phyloP scores from a whole-genome alignment of 768 basidiomycete genomes.

The Rhizopogon rudus region DNA sequence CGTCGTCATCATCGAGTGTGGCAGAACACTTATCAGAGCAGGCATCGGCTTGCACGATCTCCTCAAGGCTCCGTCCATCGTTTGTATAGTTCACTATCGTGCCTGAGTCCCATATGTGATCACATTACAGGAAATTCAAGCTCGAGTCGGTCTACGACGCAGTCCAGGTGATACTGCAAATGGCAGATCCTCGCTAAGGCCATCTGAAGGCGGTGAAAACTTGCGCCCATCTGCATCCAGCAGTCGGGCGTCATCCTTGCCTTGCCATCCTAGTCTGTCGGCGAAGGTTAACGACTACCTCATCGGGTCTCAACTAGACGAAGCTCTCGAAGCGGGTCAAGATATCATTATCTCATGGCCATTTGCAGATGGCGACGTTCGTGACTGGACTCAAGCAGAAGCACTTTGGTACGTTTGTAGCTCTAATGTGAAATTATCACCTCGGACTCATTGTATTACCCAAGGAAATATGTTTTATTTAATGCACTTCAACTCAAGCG shows the following conservation, averaged over 20 bases:
- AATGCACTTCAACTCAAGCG: constrained; percentile 69
- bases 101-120: constrained; percentile 1
- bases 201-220: constrained; percentile 13
- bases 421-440: not conserved
- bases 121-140: constrained; percentile 59
- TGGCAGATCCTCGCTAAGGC: constrained; percentile 17
- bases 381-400: constrained; percentile 82
- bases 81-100: constrained; percentile 34
- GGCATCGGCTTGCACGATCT: constrained; percentile 80
- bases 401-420: constrained; percentile 71
- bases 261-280: constrained; percentile 36
- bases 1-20: constrained; percentile 77
- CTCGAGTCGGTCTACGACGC: constrained; percentile 72
- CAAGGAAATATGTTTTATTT: constrained; percentile 85
- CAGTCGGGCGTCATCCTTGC: constrained; percentile 42
- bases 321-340: constrained; percentile 69
- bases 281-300: constrained; percentile 73
- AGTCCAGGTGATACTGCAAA: constrained; percentile 21
- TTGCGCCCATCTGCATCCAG: constrained; percentile 37
- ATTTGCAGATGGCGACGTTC: constrained; percentile 66
- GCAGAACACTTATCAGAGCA: constrained; percentile 64
- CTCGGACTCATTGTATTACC: constrained; percentile 2
- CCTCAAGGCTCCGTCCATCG: constrained; percentile 68
- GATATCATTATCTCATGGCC: constrained; percentile 80
- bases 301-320: constrained; percentile 76